Evolutionary conservation across 2,329 filamentous ascomycete genomes (phyloP).

Genomic region (Bisporella sp.): DNA sequence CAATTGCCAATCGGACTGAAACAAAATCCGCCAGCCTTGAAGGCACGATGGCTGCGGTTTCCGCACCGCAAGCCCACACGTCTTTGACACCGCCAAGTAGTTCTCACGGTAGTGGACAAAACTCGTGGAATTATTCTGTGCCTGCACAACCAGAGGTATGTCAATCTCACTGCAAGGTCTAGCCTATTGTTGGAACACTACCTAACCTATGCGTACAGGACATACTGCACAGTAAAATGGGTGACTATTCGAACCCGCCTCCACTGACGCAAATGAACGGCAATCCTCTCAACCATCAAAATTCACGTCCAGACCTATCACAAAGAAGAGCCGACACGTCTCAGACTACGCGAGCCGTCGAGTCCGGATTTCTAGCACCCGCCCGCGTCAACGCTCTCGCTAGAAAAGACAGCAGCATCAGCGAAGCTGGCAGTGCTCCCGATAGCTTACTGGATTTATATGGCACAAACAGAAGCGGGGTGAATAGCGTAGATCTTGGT

Average conservation of each 20-base stretch:
- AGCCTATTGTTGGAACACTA: too few relatives aligned
- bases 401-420: slow-evolving; percentile 35
- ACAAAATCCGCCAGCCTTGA: not conserved
- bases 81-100: slow-evolving; percentile 26
- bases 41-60: slow-evolving; percentile 28
- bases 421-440: slow-evolving; percentile 34
- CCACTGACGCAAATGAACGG: slow-evolving; percentile 15
- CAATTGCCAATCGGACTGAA: too few relatives aligned
- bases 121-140: slow-evolving; percentile 26
- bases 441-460: slow-evolving; percentile 41
- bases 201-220: not conserved
- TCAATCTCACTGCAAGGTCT: too few relatives aligned
- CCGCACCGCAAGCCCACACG: slow-evolving; percentile 26
- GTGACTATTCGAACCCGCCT: slow-evolving; percentile 1
- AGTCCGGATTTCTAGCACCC: slow-evolving; percentile 26
- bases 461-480: slow-evolving; percentile 18
- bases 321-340: slow-evolving; percentile 14
- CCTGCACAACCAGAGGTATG: slow-evolving; percentile 23
- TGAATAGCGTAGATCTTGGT: slow-evolving; percentile 22
- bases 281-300: slow-evolving; percentile 7
- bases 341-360: slow-evolving; percentile 10
- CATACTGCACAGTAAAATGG: not conserved
- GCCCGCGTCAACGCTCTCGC: slow-evolving; percentile 29
- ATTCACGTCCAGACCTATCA: slow-evolving; percentile 19
- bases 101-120: slow-evolving; percentile 20